These are phyloP conservation scores for Boeremia lycopersici DNA, from an alignment of 2,329 filamentous ascomycete species.

Conservation along the genomic window DNA sequence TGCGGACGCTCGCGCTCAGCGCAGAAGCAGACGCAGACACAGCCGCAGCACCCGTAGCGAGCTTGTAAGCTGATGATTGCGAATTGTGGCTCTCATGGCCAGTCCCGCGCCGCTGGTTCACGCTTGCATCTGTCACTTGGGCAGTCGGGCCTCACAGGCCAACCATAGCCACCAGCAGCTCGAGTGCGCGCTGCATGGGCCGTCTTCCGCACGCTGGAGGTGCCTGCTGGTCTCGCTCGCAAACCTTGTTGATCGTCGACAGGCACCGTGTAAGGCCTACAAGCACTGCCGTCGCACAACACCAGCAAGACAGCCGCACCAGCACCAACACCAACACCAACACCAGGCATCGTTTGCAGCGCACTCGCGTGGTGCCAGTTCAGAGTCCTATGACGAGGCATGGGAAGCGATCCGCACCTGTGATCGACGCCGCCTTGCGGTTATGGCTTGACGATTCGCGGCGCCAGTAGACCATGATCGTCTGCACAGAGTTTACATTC, in stretches of 20 bases:
- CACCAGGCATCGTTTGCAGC: conserved; percentile 13
- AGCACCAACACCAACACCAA: conserved; percentile 1
- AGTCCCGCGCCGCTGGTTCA: conserved; percentile 39
- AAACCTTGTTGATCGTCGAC: conserved; percentile 27
- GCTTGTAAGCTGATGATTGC: conserved; percentile 25
- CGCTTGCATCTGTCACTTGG: conserved; percentile 43
- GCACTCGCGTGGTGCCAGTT: conserved; percentile 17
- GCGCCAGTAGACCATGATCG: conserved; percentile 22
- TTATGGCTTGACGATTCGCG: conserved; percentile 37
- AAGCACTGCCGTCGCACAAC: conserved; percentile 18
- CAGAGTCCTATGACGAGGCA: conserved; percentile 13
- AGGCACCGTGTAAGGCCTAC: conserved; percentile 6
- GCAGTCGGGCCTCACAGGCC: conserved; percentile 32
- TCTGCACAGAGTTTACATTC: conserved; percentile 7
- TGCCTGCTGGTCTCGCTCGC: conserved; percentile 15
- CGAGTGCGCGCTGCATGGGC: conserved; percentile 21
- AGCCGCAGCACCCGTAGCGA: conserved; percentile 18
- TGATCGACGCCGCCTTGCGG: conserved; percentile 42
- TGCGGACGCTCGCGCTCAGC: neutral
- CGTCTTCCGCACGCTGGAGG: conserved; percentile 22
- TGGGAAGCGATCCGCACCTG: conserved; percentile 26
- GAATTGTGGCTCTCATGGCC: conserved; percentile 39
- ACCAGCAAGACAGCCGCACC: neutral
- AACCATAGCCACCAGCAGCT: conserved; percentile 28
- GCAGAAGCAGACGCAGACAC: conserved; percentile 13